Evolutionary conservation across 192 early-diverging fungal genomes (phyloP).

Genomic region (Phycomyces blakesleeanus): DNA sequence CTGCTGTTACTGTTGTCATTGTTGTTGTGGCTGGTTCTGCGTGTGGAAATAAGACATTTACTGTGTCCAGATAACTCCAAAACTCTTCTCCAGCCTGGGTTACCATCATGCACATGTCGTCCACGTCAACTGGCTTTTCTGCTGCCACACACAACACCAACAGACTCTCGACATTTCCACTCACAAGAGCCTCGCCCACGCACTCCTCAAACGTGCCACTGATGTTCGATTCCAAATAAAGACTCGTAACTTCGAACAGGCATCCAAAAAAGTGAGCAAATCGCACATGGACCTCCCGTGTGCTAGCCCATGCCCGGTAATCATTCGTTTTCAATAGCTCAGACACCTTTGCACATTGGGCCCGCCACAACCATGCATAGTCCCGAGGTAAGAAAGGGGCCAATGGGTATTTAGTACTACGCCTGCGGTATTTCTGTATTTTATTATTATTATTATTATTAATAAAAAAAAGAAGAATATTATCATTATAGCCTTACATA

Average conservation of each 20-base stretch:
- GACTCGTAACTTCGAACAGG: slow-evolving; percentile 29
- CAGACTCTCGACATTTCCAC: slow-evolving; percentile 31
- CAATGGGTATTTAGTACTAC: slow-evolving; percentile 34
- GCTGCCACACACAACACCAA: slow-evolving; percentile 27
- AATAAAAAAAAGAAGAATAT: too few species aligned
- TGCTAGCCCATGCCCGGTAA: background rate
- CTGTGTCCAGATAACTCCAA: slow-evolving; percentile 20
- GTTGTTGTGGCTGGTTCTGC: slow-evolving; percentile 13
- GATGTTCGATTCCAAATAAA: slow-evolving; percentile 35
- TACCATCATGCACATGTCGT: slow-evolving; percentile 31
- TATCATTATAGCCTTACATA: too few species aligned
- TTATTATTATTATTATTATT: background rate
- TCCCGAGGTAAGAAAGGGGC: slow-evolving; percentile 40
- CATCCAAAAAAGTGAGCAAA: slow-evolving; percentile 35
- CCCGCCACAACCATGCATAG: slow-evolving; percentile 31
- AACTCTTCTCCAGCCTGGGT: slow-evolving; percentile 32
- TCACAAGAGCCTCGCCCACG: slow-evolving; percentile 30
- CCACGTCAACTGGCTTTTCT: slow-evolving; percentile 21
- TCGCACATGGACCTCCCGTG: slow-evolving; percentile 9
- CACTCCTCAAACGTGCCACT: slow-evolving; percentile 38
- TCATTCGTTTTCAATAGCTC: background rate
- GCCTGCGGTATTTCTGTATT: slow-evolving; percentile 37
- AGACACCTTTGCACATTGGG: slow-evolving; percentile 13
- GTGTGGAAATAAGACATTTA: slow-evolving; percentile 14
- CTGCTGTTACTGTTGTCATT: too few species aligned